These are phyloP conservation scores for Halenospora varia DNA, from an alignment of 495 filamentous ascomycete genomes.

Conservation along the genomic window DNA sequence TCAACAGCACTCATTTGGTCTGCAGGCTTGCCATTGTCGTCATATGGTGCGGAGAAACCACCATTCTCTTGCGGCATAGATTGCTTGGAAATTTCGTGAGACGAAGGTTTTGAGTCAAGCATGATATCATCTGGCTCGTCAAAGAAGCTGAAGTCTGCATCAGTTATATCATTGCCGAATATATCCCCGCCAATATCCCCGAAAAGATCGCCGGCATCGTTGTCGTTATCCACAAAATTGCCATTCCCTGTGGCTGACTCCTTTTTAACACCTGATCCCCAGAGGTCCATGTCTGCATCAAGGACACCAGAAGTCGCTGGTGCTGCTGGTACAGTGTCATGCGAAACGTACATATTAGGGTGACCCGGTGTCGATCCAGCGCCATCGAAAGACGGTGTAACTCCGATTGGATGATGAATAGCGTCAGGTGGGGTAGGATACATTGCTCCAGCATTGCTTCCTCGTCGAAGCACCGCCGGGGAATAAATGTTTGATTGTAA, in stretches of 20 bases:
- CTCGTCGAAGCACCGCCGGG: constrained; percentile 41
- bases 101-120: not conserved
- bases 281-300: constrained; percentile 24
- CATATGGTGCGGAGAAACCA: not conserved
- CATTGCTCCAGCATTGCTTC: constrained; percentile 58
- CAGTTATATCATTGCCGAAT: constrained; percentile 81
- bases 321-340: constrained; percentile 17
- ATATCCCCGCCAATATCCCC: constrained; percentile 69
- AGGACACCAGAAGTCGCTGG: constrained; percentile 12
- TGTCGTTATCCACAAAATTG: constrained; percentile 54
- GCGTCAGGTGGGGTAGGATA: constrained; percentile 90
- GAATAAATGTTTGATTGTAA: constrained; percentile 32
- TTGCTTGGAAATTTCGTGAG: not conserved
- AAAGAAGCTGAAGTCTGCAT: constrained; percentile 90
- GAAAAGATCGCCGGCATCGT: constrained; percentile 53
- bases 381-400: constrained; percentile 46
- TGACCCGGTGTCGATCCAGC: constrained; percentile 43
- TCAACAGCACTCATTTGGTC: not conserved
- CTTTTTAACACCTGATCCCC: constrained; percentile 19
- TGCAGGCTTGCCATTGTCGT: not conserved
- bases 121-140: constrained; percentile 38
- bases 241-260: constrained; percentile 34
- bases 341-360: constrained; percentile 17
- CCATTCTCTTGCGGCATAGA: not conserved
- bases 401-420: constrained; percentile 42